Percentiles rank a stretch among this genome's conserved stretches.
Evolutionary conservation across 2,329 filamentous ascomycete genomes (phyloP).

Genomic region (Gyromitra esculenta): DNA sequence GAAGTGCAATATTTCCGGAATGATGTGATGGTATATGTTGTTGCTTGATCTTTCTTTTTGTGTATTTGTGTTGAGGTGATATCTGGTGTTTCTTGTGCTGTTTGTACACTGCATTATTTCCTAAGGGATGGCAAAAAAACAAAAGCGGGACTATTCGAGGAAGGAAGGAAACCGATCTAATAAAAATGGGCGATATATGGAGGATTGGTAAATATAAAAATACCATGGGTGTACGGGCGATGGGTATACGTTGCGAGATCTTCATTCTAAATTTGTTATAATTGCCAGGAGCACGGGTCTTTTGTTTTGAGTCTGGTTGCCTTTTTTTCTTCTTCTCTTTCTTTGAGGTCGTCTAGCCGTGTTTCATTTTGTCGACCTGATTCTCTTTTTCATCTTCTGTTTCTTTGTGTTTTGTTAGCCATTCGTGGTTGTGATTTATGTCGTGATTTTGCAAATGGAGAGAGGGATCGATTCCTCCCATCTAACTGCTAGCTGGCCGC

Average conservation of each 20-base stretch:
- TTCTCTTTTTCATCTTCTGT: slow-evolving; percentile 39
- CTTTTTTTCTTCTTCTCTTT: slow-evolving; percentile 37
- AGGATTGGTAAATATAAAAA: slow-evolving; percentile 50
- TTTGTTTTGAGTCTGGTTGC: slow-evolving; percentile 45
- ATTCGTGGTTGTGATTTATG: slow-evolving; percentile 47
- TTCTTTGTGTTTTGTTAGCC: slow-evolving; percentile 40
- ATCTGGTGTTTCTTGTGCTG: slow-evolving; percentile 45
- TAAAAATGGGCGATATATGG: slow-evolving; percentile 41
- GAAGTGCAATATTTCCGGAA: slow-evolving; percentile 29
- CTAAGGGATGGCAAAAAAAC: slow-evolving; percentile 37
- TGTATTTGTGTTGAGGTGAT: slow-evolving; percentile 48
- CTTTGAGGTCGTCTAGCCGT: slow-evolving; percentile 46
- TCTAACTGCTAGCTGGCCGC: slow-evolving; percentile 44
- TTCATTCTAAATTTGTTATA: slow-evolving; percentile 51
- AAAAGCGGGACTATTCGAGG: slow-evolving; percentile 38
- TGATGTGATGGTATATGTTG: slow-evolving; percentile 35
- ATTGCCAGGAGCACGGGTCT: slow-evolving; percentile 51
- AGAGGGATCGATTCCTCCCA: slow-evolving; percentile 25
- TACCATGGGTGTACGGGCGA: slow-evolving; percentile 37
- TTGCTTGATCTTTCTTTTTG: slow-evolving; percentile 37
- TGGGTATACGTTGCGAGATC: slow-evolving; percentile 36
- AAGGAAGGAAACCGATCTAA: slow-evolving; percentile 36
- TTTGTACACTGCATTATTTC: slow-evolving; percentile 46
- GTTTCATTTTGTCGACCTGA: slow-evolving; percentile 48
- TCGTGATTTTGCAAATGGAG: slow-evolving; percentile 41